Evolutionary conservation across 208 protist genomes (phyloP).

Genomic region (Acanthamoeba quina): DNA sequence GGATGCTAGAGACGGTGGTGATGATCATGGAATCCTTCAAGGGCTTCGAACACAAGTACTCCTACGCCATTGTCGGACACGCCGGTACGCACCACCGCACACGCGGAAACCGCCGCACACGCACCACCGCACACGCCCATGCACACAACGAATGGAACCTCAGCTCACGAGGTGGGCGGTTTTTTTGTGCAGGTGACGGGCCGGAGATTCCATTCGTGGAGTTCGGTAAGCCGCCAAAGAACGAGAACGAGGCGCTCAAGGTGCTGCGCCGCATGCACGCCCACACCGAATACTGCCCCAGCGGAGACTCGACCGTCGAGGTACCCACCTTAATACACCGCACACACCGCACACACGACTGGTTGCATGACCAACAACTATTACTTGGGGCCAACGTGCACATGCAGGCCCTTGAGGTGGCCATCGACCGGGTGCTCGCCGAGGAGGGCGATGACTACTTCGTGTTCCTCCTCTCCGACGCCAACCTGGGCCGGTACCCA

Average conservation of each 20-base stretch:
- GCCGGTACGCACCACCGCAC: conserved; percentile 79
- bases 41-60: conserved; percentile 93
- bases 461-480: conserved; percentile 95
- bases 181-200: conserved; percentile 87
- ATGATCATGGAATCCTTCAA: conserved; percentile 95
- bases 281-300: conserved; percentile 95
- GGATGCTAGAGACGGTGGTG: conserved; percentile 92
- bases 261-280: conserved; percentile 94
- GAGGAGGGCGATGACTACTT: conserved; percentile 94
- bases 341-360: too few relatives aligned
- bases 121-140: background rate
- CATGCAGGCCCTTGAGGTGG: conserved; percentile 41
- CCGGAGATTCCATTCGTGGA: conserved; percentile 87
- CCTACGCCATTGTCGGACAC: conserved; percentile 94
- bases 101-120: background rate
- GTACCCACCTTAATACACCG: background rate
- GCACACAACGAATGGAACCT: too few relatives aligned
- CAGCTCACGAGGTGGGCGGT: background rate
- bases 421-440: conserved; percentile 63
- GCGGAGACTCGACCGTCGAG: conserved; percentile 93
- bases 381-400: background rate
- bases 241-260: conserved; percentile 79
- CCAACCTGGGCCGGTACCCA: conserved; percentile 93
- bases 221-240: conserved; percentile 77
- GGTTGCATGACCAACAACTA: background rate